Base-by-base conservation (phyloP, 1,284 basidiomycete genomes). In the Microbotryum intermedium region DNA sequence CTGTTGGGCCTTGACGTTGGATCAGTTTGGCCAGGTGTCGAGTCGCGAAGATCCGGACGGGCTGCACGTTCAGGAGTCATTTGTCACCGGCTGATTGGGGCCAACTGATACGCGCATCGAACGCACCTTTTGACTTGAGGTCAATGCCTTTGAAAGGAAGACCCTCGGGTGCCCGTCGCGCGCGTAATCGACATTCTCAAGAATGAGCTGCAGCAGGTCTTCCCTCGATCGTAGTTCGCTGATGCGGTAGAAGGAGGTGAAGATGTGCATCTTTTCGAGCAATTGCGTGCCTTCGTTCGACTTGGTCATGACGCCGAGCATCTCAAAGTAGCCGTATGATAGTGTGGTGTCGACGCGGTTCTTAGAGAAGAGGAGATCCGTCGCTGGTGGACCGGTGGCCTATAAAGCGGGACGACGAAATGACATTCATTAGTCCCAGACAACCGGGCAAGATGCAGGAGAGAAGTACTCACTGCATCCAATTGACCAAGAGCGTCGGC, bases 171-270 rank as follows among this genome's bases (percentile, higher is more conserved):
- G 92, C 0, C 90, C 90, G 74, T 95, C 90, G 61, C 91, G 83
- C 73, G 82, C 82, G 71, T 93, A 94, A 75, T 97, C 91, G 49
- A 97, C 79, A 69, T 90, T 89, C 71, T 92, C 88, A 54, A 97
- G 87, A 65, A 97, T 89, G 11, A 85, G 85, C 70, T 86, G 88
- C 64, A 93, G 87, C 45, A 98, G 79, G 71, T 97, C 93, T 71
- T 97, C 92, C 43, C 95, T 81, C 73, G 87, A 88, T 39, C 86
- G 81, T 53, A 97, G 79, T 72, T 97, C 93, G 72, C 87, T 90
- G 30, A 98, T 77, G 70, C 92, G 90, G 71, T 98, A 97, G 72
- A 98, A 89, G 0, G 88, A 86, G 0, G 93, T 95, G 74, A 97
- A 98, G 45, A 97, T 82, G 71, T 88, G 90, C 76, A 88, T 87